Percentiles rank a stretch among this genome's conserved stretches.
Evolutionary conservation across 352 stramenopile genomes (phyloP).

Genomic region (Pythium inflatum): DNA sequence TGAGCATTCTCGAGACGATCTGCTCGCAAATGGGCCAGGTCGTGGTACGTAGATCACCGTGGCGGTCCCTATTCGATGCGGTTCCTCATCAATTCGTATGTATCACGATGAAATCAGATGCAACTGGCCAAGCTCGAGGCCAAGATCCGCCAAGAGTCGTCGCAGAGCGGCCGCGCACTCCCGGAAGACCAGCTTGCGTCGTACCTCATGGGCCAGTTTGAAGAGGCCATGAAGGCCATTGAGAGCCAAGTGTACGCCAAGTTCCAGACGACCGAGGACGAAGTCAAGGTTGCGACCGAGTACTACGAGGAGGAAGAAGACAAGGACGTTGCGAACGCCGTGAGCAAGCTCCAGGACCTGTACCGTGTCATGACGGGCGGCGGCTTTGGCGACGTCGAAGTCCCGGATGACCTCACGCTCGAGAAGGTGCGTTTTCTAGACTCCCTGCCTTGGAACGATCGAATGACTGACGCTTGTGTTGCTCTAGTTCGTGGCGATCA

Average conservation of each 20-base stretch:
- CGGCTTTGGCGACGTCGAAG: slow-evolving; percentile 80
- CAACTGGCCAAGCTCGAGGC: slow-evolving; percentile 86
- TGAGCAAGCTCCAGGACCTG: slow-evolving; percentile 87
- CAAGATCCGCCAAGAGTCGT: slow-evolving; percentile 89
- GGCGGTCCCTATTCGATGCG: no score
- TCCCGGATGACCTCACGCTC: slow-evolving; percentile 80
- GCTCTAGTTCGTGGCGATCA: slow-evolving; percentile 89
- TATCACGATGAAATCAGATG: no score
- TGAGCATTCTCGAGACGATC: slow-evolving; percentile 88
- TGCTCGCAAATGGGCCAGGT: slow-evolving; percentile 89
- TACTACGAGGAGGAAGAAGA: slow-evolving; percentile 90
- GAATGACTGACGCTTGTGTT: no score
- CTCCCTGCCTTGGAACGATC: no score
- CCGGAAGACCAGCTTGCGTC: slow-evolving; percentile 86
- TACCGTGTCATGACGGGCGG: slow-evolving; percentile 88
- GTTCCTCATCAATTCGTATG: no score
- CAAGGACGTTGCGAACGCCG: slow-evolving; percentile 82
- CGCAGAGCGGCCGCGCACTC: slow-evolving; percentile 77
- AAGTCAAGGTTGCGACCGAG: slow-evolving; percentile 85
- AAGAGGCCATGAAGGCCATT: slow-evolving; percentile 90
- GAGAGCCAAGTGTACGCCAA: slow-evolving; percentile 89
- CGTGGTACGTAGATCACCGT: slow-evolving; percentile 79
- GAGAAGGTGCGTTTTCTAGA: slow-evolving; percentile 49
- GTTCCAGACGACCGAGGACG: slow-evolving; percentile 88
- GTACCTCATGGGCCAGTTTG: slow-evolving; percentile 90